A percentile compares a stretch with the other conserved stretches of the same genome.
Conservation (phyloP, 495 filamentous ascomycete genomes). For the Penicillium soppii region DNA sequence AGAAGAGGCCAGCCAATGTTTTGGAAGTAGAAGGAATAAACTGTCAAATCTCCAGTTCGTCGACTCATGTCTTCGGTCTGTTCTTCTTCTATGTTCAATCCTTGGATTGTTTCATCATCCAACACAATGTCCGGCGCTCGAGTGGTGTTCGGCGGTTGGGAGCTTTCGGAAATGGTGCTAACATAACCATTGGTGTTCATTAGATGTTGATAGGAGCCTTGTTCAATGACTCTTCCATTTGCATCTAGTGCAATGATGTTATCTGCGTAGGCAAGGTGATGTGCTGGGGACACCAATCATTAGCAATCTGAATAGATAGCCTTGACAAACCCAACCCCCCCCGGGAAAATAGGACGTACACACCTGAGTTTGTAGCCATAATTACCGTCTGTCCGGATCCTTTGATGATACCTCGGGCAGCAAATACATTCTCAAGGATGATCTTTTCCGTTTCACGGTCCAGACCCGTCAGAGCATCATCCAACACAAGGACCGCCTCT, state of each 20-base stretch:
- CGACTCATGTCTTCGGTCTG: constrained; percentile 21
- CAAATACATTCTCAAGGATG: constrained; percentile 26
- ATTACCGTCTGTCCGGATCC: constrained; percentile 25
- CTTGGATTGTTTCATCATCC: constrained; percentile 20
- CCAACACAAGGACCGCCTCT: constrained; percentile 49
- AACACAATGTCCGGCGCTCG: constrained; percentile 14
- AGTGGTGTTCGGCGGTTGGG: not conserved
- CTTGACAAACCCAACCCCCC: too few species aligned
- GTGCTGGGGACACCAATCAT: constrained; percentile 9
- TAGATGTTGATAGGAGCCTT: constrained; percentile 14
- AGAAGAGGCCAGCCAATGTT: constrained; percentile 29
- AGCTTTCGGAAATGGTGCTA: not conserved
- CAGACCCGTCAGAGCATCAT: constrained; percentile 54
- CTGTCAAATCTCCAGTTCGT: constrained; percentile 34
- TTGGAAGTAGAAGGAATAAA: constrained; percentile 29
- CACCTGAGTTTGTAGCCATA: constrained; percentile 33
- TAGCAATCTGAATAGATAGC: not conserved
- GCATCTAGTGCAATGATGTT: constrained; percentile 18
- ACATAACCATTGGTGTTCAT: constrained; percentile 5
- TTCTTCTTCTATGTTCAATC: constrained; percentile 14
- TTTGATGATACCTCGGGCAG: constrained; percentile 22
- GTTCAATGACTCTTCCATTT: constrained; percentile 12
- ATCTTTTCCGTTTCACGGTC: constrained; percentile 46
- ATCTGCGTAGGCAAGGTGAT: constrained; percentile 21
- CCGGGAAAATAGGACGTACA: not conserved